Conservation (phyloP, 1,139 yeast species). For the Blastobotrys persicus region DNA sequence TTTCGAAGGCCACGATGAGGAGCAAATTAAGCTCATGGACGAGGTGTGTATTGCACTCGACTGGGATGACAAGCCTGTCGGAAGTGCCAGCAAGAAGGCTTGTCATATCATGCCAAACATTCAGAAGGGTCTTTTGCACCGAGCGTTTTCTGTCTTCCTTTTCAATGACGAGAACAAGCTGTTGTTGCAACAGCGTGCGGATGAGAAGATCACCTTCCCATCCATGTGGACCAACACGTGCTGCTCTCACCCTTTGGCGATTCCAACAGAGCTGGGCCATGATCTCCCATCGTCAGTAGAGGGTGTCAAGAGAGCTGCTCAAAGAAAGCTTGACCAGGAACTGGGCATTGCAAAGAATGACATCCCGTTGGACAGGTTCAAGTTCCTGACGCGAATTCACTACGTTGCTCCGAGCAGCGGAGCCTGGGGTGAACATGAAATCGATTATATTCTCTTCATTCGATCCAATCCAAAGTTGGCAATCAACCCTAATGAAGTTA, state of each 20-base stretch:
- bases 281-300: constrained; percentile 57
- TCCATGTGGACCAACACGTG: constrained; percentile 98
- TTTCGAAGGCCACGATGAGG: constrained; percentile 85
- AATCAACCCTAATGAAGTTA: constrained; percentile 70
- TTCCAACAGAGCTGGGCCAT: constrained; percentile 73
- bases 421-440: constrained; percentile 97
- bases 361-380: constrained; percentile 63
- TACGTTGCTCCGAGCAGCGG: constrained; percentile 84
- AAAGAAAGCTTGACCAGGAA: constrained; percentile 88
- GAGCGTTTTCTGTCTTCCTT: constrained; percentile 92
- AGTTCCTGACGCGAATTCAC: constrained; percentile 89
- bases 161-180: constrained; percentile 76
- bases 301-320: constrained; percentile 88
- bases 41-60: constrained; percentile 94
- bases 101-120: constrained; percentile 87
- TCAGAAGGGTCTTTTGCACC: constrained; percentile 77
- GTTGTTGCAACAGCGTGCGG: constrained; percentile 89
- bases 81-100: constrained; percentile 90
- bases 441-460: constrained; percentile 87
- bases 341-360: constrained; percentile 70
- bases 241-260: constrained; percentile 94
- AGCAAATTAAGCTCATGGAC: constrained; percentile 92
- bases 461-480: constrained; percentile 56
- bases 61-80: constrained; percentile 80
- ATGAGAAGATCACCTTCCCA: constrained; percentile 94